Evolutionary conservation across 2,329 filamentous ascomycete species (phyloP).

Genomic region (Penicillium verrucosum): DNA sequence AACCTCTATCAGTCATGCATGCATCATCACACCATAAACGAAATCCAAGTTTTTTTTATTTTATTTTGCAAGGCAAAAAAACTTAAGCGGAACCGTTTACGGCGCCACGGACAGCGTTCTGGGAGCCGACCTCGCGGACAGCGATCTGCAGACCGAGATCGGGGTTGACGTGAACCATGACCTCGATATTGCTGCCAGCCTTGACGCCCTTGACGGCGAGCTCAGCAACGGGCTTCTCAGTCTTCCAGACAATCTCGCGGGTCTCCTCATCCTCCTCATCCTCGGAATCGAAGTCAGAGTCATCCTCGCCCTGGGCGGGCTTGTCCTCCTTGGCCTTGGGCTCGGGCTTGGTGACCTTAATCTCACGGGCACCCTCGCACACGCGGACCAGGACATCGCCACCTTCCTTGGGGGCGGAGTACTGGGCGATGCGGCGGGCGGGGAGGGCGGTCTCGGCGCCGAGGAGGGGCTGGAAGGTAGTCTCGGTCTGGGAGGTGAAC

Average conservation of each 20-base stretch:
- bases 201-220: slow-evolving; percentile 78
- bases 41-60: slow-evolving; percentile 17
- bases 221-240: slow-evolving; percentile 78
- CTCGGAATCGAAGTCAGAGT: slow-evolving; percentile 61
- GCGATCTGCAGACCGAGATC: slow-evolving; percentile 79
- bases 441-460: slow-evolving; percentile 85
- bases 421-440: slow-evolving; percentile 77
- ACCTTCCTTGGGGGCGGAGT: slow-evolving; percentile 71
- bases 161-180: slow-evolving; percentile 81
- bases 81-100: slow-evolving; percentile 41
- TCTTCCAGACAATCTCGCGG: slow-evolving; percentile 89
- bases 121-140: slow-evolving; percentile 79
- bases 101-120: slow-evolving; percentile 73
- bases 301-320: slow-evolving; percentile 58
- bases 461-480: slow-evolving; percentile 77
- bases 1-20: slow-evolving; percentile 30
- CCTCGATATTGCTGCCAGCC: slow-evolving; percentile 87
- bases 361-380: slow-evolving; percentile 82
- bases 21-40: slow-evolving; percentile 28
- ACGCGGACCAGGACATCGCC: slow-evolving; percentile 87
- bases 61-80: neutral
- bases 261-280: slow-evolving; percentile 75
- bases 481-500: slow-evolving; percentile 58
- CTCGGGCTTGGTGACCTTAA: slow-evolving; percentile 88
- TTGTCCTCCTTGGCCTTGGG: slow-evolving; percentile 65